Evolutionary conservation across 2,329 filamentous ascomycete species (phyloP), one percentile per base, ranked within the genome.

Genomic region (Dactylellina parvicollis): DNA sequence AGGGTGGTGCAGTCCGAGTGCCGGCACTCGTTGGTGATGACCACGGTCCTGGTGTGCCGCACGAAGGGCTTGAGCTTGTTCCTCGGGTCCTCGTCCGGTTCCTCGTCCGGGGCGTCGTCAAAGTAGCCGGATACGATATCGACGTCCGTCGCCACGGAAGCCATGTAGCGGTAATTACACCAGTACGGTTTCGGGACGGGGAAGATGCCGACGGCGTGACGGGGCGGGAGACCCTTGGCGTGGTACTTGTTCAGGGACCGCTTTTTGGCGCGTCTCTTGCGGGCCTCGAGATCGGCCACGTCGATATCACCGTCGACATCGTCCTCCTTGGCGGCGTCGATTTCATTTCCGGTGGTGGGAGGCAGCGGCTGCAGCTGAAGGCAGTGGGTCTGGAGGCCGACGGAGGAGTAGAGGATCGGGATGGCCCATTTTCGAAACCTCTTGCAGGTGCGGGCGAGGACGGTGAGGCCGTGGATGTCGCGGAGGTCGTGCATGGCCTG

Each of bases 161-260:
- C 61, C 67, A 72, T 72, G 52, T 72, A 72, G 14, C 67, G 67
- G 44, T 72, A 72, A 20, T 72, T 72, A 42, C 67, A 72, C 67
- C 67, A 72, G 42, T 72, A 72, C 24, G 67, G 67, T n/a, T 47
- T 52, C n/a, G 59, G 59, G 34, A 72, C 67, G 9, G 67, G 67
- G 24, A 72, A 72, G 24, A 72, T 65, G 30, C 67, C 67, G 34
- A 72, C 59, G n/a, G 67, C 67, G 36, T 72, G 67, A 24, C 67
- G 67, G 12, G 50, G 34, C 4, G 57, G 67, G 32, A 72, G 52
- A 20, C 34, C 26, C 30, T 64, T 62, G 34, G 59, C 36, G 28
- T 64, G 52, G 26, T 72, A 65, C 36, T 50, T 72, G 50, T 50
- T 56, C 49, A 64, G 54, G 18, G 67, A 59, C 16, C 49, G 40